phyloP scores from a whole-genome alignment of 495 filamentous ascomycete species.

The Aspergillus diversus region DNA sequence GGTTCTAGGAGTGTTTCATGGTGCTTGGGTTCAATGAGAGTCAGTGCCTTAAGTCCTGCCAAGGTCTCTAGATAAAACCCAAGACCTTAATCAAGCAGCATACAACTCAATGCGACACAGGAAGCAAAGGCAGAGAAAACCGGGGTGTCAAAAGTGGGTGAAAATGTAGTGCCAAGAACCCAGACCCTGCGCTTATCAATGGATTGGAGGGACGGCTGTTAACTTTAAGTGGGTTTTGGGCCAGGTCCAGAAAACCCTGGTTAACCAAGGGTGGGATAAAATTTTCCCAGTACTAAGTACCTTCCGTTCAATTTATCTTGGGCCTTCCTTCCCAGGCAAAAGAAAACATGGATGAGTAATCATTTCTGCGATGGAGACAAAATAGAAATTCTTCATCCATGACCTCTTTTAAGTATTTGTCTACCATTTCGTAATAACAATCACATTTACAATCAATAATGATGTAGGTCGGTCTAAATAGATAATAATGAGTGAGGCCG shows the following conservation, averaged over 20 bases:
- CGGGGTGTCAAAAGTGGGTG: constrained; percentile 19
- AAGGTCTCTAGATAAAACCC: background rate
- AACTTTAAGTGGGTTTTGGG: background rate
- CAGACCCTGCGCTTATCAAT: constrained; percentile 15
- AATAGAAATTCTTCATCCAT: too few species aligned
- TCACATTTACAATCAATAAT: too few species aligned
- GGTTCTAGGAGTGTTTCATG: constrained; percentile 2
- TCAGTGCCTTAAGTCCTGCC: background rate
- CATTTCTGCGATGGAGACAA: too few species aligned
- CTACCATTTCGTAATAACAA: too few species aligned
- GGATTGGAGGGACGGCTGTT: background rate
- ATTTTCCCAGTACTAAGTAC: too few species aligned
- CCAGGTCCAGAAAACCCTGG: background rate
- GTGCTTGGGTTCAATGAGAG: constrained; percentile 4
- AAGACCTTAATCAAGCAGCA: constrained; percentile 3
- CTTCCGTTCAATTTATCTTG: too few species aligned
- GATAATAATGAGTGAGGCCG: too few species aligned
- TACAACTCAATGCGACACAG: background rate
- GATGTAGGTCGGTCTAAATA: too few species aligned
- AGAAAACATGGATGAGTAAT: too few species aligned
- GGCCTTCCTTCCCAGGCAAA: too few species aligned
- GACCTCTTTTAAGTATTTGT: too few species aligned
- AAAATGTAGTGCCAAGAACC: constrained; percentile 22
- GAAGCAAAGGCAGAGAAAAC: background rate
- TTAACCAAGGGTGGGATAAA: background rate